Evolutionary conservation across 1,284 basidiomycete species (phyloP), one percentile per base, ranked within the genome.

Genomic region (Coniferiporia weirii): DNA sequence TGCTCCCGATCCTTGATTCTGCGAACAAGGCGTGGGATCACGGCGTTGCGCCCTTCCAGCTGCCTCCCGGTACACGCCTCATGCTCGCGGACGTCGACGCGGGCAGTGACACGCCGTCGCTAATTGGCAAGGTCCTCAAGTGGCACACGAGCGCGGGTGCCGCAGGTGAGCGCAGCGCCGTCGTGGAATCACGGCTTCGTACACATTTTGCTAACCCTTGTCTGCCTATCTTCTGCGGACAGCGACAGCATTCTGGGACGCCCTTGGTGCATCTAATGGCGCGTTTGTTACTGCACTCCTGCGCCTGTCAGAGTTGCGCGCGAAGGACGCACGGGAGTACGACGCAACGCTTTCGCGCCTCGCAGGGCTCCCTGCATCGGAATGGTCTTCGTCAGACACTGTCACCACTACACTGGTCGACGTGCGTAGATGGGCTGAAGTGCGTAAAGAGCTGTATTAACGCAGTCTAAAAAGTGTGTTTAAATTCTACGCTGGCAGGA

Each of bases 11-110:
- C 9, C 71, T 92, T n/a, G 78, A 79, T n/a, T 80, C 84, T 4
- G 74, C 76, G 13, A 87, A 85, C 65, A 64, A 69, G 17, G 77
- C 72, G 54, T 93, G 91, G 91, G 83, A 89, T 66, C 82, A 87
- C 66, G 71, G 68, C 48, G 79, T 88, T 9, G 71, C 76, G 57
- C 80, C 85, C 0, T 93, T 97, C 72, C 79, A 82, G 54, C 83
- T 98, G 20, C 95, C 95, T 1, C 89, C 89, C 0, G 75, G 85
- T 50, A 85, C 91, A 17, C 79, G 91, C 45, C 79, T 98, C 36
- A 81, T 97, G 72, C 79, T 98, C 35, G 95, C 93, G 22, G 95
- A 98, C 68, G 92, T 98, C 5, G 91, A 95, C 67, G 91, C 91
- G 1, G 95, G 95, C 9, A 95, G 90, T 65, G 90, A 97, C 68